A percentile compares a stretch with the other conserved stretches of the same genome.
Conservation (phyloP, 1,284 basidiomycete species). For the Sparassis latifolia region DNA sequence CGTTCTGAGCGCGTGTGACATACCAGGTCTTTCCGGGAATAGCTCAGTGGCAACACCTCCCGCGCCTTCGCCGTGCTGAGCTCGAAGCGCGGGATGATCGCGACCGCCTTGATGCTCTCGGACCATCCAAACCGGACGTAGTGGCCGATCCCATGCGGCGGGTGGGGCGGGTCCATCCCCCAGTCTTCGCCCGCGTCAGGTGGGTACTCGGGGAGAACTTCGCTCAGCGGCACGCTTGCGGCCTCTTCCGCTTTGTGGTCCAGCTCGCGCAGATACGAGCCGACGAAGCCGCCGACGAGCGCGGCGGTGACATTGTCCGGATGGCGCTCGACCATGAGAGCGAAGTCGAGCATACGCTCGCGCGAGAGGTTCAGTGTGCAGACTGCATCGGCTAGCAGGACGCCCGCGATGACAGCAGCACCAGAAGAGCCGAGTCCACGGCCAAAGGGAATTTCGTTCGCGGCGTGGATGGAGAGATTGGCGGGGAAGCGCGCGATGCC, state of each 20-base stretch:
- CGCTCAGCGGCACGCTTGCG: conserved; percentile 88
- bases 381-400: conserved; percentile 82
- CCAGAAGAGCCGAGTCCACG: conserved; percentile 96
- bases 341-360: conserved; percentile 87
- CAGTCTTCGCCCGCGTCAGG: conserved; percentile 86
- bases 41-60: conserved; percentile 78
- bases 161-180: conserved; percentile 84
- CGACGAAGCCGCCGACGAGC: conserved; percentile 96
- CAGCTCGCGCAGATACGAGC: conserved; percentile 91
- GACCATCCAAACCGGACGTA: conserved; percentile 92
- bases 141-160: conserved; percentile 91
- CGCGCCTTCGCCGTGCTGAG: conserved; percentile 94
- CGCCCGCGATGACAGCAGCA: conserved; percentile 95
- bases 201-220: conserved; percentile 96
- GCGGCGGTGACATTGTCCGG: conserved; percentile 99
- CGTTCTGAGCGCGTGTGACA: conserved; percentile 34
- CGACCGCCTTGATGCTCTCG: conserved; percentile 83
- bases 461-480: conserved; percentile 65
- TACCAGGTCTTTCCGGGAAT: conserved; percentile 90
- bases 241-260: conserved; percentile 72
- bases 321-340: conserved; percentile 98
- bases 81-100: conserved; percentile 95
- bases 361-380: conserved; percentile 68
- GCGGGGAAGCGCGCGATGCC: conserved; percentile 70
- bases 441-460: conserved; percentile 97